A percentile compares a stretch with the other conserved stretches of the same genome.
Evolutionary conservation across 768 basidiomycete species (phyloP).

Genomic region (Polyporus arcularius): DNA sequence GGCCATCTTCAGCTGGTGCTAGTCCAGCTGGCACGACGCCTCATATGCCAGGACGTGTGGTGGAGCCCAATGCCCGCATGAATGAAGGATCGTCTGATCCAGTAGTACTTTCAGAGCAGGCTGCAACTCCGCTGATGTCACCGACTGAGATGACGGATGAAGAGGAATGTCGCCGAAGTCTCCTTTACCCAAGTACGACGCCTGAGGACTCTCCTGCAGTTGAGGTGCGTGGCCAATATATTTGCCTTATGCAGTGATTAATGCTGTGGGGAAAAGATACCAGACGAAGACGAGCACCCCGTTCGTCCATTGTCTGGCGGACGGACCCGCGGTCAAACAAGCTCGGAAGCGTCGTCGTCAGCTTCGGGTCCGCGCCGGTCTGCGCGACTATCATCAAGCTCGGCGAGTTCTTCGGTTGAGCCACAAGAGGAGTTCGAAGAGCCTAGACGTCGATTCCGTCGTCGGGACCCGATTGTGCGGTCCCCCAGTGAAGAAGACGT

Average conservation of each 20-base stretch:
- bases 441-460: slow-evolving; percentile 1
- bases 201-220: slow-evolving; percentile 5
- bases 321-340: slow-evolving; percentile 4
- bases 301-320: background rate
- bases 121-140: background rate
- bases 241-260: background rate
- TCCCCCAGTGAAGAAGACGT: slow-evolving; percentile 8
- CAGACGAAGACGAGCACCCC: background rate
- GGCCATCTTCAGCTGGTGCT: background rate
- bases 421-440: slow-evolving; percentile 2
- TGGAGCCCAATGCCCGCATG: no score
- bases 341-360: slow-evolving; percentile 5
- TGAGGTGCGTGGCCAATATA: slow-evolving; percentile 8
- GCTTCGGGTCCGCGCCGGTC: slow-evolving; percentile 12
- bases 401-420: slow-evolving; percentile 18
- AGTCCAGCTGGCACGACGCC: no score
- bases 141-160: slow-evolving; percentile 8
- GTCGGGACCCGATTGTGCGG: slow-evolving; percentile 3
- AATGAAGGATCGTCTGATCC: no score
- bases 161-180: slow-evolving; percentile 7
- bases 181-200: slow-evolving; percentile 8
- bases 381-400: slow-evolving; percentile 13
- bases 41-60: no score
- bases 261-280: background rate
- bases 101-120: background rate